Base-by-base conservation (phyloP, 306 rosid species). In the Trifolium repens region DNA sequence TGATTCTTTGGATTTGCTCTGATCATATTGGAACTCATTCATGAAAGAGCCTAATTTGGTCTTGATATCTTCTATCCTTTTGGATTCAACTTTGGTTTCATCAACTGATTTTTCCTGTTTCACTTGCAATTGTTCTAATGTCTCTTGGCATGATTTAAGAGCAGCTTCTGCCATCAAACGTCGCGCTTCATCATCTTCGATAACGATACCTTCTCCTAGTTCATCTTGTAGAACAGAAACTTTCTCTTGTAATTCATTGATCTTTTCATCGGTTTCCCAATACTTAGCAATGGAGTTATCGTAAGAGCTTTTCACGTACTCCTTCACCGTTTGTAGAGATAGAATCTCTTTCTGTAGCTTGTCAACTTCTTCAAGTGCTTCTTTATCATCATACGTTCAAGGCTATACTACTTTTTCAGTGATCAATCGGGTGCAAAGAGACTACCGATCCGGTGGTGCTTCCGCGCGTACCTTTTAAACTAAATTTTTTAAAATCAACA, bases 151-250 rank as follows among this genome's bases (percentile, higher is more conserved):
- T 71, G 98, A 90, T 63, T 82, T 88, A 58, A 96, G 79, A 82
- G 98, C 98, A 11, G 96, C 81, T 30, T 76, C 89, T 26, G 99
- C 90, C 97, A 96, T 96, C 87, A 96, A 87, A 35, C 61, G 88
- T 4, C 99, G 96, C 34, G 99, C 99, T 55, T 87, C 98, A 11
- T 76, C 86, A 13, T 96, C 97, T 67, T 92, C 96, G 43, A 96
- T 96, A 42, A 81, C 83, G 71, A 88, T 60, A 26, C 92, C 92
- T 80, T 92, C 96, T 40, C 99, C 96, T 52, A 83, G 81, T 73
- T 96, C 99, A 53, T 96, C 99, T 72, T 96, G 92, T 79, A 96
- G 83, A 73, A n/a, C 59, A 68, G 79, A 84, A 73, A 92, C 88
- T 79, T 40, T 83, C 59, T 82, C 96, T 72, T 96, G 99, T 85